Base-by-base conservation (phyloP, 2,329 filamentous ascomycete genomes). In the Knoxdaviesia proteae region DNA sequence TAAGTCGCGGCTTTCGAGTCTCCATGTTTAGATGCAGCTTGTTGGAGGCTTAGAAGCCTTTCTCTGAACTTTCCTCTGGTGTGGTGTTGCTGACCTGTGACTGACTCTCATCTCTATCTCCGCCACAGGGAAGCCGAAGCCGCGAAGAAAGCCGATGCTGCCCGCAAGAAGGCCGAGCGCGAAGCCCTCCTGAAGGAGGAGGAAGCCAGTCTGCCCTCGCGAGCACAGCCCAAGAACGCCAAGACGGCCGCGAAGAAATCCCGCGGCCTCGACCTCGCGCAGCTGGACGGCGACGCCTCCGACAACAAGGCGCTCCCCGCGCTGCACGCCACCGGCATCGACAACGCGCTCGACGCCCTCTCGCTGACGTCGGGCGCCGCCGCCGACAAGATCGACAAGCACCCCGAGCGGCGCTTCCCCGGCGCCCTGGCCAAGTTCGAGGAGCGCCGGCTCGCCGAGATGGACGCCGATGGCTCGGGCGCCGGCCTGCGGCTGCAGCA, bases 271-370 rank as follows among this genome's bases (percentile, higher is more conserved):
- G 81, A 87, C 53, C 70, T 88, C 36, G 71, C 69, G 11, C 77
- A 82, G 56, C 77, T 94, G 49, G 82, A 90, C 52, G 65, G 60
- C 39, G 71, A 72, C 47, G 44, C 49, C 43, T 42, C 46, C 42
- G 47, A 54, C 42, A 52, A 50, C 46, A 67, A 67, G 48, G 61
- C 64, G 9, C 58, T 75, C 7, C 51, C 67, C 0, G 61, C 81
- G 0, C 69, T 94, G 52, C 87, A 80, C 57, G 87, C 86, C 4
- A 71, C 80, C 0, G 86, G 86, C 53, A 94, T 98, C 58, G 87
- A 96, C 58, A 88, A 94, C 53, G 86, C 86, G 0, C 73, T 96
- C 41, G 87, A 94, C 53, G 86, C 86, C 3, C 71, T 96, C 32
- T 76, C 74, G 3, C 60, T 94, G 42, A 67, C 69, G 10, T 61